Evolutionary conservation across 805 yeast genomes (phyloP), one percentile per base, ranked within the genome.

Genomic region (Aciculoconidium aculeatum): DNA sequence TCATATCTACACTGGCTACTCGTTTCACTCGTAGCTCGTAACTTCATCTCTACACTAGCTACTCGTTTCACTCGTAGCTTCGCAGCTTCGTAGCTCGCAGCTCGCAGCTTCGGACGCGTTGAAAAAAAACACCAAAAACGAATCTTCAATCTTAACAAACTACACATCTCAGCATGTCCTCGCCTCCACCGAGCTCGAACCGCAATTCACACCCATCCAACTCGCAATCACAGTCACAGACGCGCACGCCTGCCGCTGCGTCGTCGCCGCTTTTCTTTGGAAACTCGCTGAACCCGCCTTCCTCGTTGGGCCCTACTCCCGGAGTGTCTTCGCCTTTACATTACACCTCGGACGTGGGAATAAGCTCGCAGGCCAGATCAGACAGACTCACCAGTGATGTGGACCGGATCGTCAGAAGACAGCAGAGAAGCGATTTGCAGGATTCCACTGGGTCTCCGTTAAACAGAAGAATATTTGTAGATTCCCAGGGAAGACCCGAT

Each of bases 341-440:
- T 37, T 69, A 67, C 47, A 65, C 65, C 21, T 60, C 68, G 28
- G 65, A 68, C 38, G 27, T 54, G 49, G 39, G 61, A 18, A 32
- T 35, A 47, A 27, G 32, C 37, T 11, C 41, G 48, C 28, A 69
- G 30, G 35, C 58, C 20, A 59, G 79, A 44, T 65, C 74, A 13
- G 77, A 72, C 38, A 52, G 51, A 35, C 42, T 58, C 32, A 45
- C 64, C 18, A 58, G 70, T 41, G 71, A 69, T 27, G 66, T 58
- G 7, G 66, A 59, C 34, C 44, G 66, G 28, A 55, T 61, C 16
- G 55, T 66, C 23, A 54, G 75, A 36, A 66, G 80, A 29, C 67
- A 67, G 34, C 64, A 75, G 32, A 73, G 96, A 59, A 86, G 92
- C 42, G 95, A 87, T 50, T 66, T 86, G 29, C 80, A 80, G 49